Conservation (phyloP, 2,329 filamentous ascomycete species). For the Alternaria gansuensis region DNA sequence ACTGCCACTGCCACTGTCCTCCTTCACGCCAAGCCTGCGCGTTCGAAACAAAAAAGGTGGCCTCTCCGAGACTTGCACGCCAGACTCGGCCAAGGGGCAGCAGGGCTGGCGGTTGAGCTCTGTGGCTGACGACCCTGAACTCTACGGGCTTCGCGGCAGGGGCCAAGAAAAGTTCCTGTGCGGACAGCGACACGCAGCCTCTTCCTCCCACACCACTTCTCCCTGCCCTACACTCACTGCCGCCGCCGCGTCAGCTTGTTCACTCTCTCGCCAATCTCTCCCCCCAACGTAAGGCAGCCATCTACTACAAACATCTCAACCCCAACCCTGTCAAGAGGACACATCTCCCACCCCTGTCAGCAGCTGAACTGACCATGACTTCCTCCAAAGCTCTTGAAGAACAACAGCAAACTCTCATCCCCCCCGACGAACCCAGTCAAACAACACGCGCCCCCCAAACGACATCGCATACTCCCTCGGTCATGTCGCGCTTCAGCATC, state of each 20-base stretch:
- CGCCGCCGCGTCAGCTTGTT: constrained; percentile 40
- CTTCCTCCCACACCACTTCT: constrained; percentile 11
- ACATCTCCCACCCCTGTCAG: constrained; percentile 33
- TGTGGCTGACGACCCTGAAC: constrained; percentile 28
- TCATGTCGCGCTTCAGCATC: constrained; percentile 89
- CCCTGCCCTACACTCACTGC: constrained; percentile 19
- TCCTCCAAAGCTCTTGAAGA: constrained; percentile 41
- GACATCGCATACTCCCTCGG: constrained; percentile 27
- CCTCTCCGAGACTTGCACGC: constrained; percentile 21
- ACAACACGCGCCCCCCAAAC: constrained; percentile 16
- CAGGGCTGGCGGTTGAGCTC: constrained; percentile 11
- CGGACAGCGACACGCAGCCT: constrained; percentile 16
- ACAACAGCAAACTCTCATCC: constrained; percentile 40
- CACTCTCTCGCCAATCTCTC: constrained; percentile 24
- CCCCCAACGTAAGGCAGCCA: constrained; percentile 42
- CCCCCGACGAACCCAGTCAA: constrained; percentile 29
- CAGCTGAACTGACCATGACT: constrained; percentile 46
- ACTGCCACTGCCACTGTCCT: neutral
- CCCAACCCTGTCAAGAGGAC: constrained; percentile 33
- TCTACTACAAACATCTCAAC: constrained; percentile 26
- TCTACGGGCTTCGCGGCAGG: constrained; percentile 29
- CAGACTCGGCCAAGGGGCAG: constrained; percentile 17
- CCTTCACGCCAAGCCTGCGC: constrained; percentile 3
- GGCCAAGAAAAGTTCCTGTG: constrained; percentile 21
- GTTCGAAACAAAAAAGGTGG: constrained; percentile 2